Conservation (phyloP, 2,329 filamentous ascomycete genomes). For the Penicillium sp. region DNA sequence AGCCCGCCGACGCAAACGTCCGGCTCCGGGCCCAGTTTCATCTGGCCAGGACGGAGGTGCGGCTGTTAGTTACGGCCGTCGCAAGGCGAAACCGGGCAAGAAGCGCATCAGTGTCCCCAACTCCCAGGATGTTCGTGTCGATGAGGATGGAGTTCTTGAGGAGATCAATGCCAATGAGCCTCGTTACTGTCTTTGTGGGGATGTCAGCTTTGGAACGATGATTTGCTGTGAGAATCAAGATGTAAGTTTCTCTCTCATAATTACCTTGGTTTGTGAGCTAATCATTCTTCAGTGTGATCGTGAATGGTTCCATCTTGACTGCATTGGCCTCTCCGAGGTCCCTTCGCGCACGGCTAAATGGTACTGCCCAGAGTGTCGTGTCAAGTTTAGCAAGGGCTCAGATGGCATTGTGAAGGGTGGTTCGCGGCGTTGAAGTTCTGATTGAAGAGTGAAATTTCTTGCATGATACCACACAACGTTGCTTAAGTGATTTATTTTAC, state of each 20-base stretch:
- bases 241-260: constrained; percentile 32
- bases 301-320: constrained; percentile 67
- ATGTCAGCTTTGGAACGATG: constrained; percentile 66
- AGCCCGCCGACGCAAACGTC: constrained; percentile 55
- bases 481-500: neutral
- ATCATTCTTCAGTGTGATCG: constrained; percentile 55
- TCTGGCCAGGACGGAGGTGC: constrained; percentile 59
- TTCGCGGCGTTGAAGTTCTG: constrained; percentile 29
- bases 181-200: constrained; percentile 64
- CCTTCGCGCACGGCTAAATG: constrained; percentile 63
- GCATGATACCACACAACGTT: constrained; percentile 26
- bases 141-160: constrained; percentile 50
- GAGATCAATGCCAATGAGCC: constrained; percentile 62
- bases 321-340: constrained; percentile 58
- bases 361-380: constrained; percentile 64
- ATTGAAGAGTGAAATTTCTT: constrained; percentile 12
- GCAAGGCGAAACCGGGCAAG: constrained; percentile 55
- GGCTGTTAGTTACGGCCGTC: constrained; percentile 61
- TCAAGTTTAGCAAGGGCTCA: constrained; percentile 46
- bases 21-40: constrained; percentile 60
- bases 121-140: constrained; percentile 43
- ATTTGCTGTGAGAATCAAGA: constrained; percentile 65
- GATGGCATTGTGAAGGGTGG: constrained; percentile 42
- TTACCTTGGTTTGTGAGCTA: constrained; percentile 7
- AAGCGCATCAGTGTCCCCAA: constrained; percentile 42